Conservation (phyloP, 441 rosid genomes). For the Gossypium gossypioides region DNA sequence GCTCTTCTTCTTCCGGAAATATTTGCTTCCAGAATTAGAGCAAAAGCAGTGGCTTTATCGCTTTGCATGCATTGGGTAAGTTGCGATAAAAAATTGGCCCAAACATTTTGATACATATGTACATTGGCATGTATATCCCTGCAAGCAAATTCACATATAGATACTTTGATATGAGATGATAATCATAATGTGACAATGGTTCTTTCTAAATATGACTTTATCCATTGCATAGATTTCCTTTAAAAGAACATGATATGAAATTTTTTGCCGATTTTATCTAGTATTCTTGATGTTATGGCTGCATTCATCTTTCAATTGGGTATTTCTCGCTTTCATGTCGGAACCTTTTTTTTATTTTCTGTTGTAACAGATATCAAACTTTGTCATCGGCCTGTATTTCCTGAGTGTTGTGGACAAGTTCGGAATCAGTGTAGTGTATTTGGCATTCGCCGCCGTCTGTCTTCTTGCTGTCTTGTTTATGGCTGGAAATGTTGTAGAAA, state of each 20-base stretch:
- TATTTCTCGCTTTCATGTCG: neutral
- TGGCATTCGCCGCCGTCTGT: constrained; percentile 72
- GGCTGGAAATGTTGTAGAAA: constrained; percentile 72
- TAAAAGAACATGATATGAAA: neutral
- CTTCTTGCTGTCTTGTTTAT: constrained; percentile 74
- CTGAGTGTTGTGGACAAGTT: constrained; percentile 76
- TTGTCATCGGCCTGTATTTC: constrained; percentile 84
- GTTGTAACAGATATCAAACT: constrained; percentile 67
- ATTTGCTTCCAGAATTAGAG: constrained; percentile 90
- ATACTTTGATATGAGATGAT: neutral
- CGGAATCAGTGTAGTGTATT: constrained; percentile 78
- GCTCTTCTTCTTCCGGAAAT: constrained; percentile 96
- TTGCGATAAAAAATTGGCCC: neutral
- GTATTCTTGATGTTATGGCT: neutral
- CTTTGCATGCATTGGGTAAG: constrained; percentile 96
- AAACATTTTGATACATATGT: neutral
- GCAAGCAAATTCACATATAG: neutral
- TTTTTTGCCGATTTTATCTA: neutral
- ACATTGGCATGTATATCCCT: neutral
- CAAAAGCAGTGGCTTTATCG: constrained; percentile 88
- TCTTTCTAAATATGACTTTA: neutral
- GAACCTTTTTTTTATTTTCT: constrained; percentile 14
- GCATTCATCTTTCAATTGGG: neutral
- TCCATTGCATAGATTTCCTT: neutral
- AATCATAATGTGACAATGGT: neutral